Evolutionary conservation across 129 eudicot genomes (phyloP), one percentile per base, ranked within the genome.

Genomic region (carrot (Daucus carota)): DNA sequence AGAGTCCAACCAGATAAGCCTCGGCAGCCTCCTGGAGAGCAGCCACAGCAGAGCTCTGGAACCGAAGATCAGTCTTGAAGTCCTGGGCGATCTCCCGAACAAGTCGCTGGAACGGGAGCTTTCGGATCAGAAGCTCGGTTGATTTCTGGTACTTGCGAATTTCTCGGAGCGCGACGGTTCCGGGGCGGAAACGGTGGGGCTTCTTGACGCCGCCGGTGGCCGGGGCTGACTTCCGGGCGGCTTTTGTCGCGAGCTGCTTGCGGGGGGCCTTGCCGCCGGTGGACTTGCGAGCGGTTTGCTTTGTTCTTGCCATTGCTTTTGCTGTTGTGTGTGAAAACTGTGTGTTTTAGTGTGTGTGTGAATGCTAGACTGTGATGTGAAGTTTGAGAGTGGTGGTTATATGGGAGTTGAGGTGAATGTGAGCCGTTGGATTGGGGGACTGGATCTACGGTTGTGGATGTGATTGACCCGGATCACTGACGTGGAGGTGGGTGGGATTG

Each of bases 251-350:
- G 0, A 63, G 16, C 1, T 63, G 70, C 70, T 63, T 63, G 4
- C 70, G 34, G 6, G 70, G 70, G 8, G 70, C 70, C 22, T 63
- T 63, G 8, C 70, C 70, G 8, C 70, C 70, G 40, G 70, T 63
- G 0, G 70, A 63, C 29, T 63, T 63, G 36, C 70, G 70, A 63
- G 70, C 70, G 0, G 70, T 63, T 63, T 63, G 70, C 81, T 87
- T 87, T 0, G 90, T 84, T 38, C 88, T 85, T 8, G 91, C 91
- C 91, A 84, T 87, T 63, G 40, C 0, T 62, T n/a, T n/a, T n/a
- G n/a, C 0, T 0, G 1, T 32, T 7, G 26, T 52, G 60, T 54
- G 28, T 20, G 28, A 1, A 2, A 20, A 50, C 20, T 18, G 41
- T 16, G 20, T 67, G 42, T 15, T 24, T 8, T 11, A 32, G n/a